Base-by-base conservation (phyloP, 1,139 yeast species). In the Saccharomyces hybrid region DNA sequence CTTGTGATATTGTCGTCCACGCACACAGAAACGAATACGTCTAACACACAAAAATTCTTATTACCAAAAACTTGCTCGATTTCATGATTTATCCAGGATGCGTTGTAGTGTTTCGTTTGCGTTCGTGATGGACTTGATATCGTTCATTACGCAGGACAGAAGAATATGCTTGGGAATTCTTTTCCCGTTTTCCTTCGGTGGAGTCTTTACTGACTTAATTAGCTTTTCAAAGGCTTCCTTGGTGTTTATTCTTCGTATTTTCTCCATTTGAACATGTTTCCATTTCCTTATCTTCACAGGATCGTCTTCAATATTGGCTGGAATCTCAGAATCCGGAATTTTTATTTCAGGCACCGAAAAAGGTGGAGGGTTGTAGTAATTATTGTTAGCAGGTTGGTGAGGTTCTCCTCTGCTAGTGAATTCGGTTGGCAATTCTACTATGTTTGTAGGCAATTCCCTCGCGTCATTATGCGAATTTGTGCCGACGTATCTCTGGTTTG, bases 241-340 rank as follows among this genome's bases (percentile, higher is more conserved):
- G 23, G 68, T 67, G 11, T 62, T 57, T 38, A 60, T 63, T 54
- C 73, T 63, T 56, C 73, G 58, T 42, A 65, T 57, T 51, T 66
- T 65, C 52, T 70, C 73, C 6, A 66, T 54, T 46, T 65, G 61
- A 4, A 69, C 71, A 56, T 70, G 73, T 50, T 64, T 68, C 69
- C 72, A 67, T 56, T 67, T 68, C 52, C 67, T 63, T 13, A 65
- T 32, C 46, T 56, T 56, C 5, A 55, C 56, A 4, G 60, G 52
- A 53, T 66, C 63, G 26, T 55, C 47, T 25, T 32, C 47, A 2
- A 68, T 50, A 31, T 61, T 61, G 2, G 46, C 23, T 1, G 72
- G 72, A 7, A 62, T 56, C n/a, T 59, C 60, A 7, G 58, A 52
- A 34, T 65, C 65, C 1, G 60, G 56, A n/a, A 67, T 55, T 5